These are phyloP conservation scores for Plasmodium yoelii DNA, from an alignment of 169 alveolate species.

Conservation along the genomic window DNA sequence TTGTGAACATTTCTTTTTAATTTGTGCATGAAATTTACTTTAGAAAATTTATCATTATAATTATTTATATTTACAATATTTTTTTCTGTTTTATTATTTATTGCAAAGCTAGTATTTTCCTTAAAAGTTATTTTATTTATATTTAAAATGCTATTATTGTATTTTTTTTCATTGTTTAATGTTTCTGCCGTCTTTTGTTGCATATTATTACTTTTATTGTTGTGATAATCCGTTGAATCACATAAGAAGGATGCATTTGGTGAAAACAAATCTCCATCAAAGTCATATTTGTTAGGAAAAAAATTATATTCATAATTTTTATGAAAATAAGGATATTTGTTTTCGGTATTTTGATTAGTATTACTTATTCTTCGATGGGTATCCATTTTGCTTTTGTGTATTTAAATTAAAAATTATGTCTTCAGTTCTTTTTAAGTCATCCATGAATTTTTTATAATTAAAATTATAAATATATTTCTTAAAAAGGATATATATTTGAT, in stretches of 20 bases:
- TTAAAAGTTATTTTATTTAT: slow-evolving; percentile 15
- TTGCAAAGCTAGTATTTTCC: slow-evolving; percentile 12
- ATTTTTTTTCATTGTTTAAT: background rate
- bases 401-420: slow-evolving; percentile 8
- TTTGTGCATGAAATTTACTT: slow-evolving; percentile 39
- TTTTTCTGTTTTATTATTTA: slow-evolving; percentile 1
- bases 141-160: background rate
- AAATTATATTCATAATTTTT: slow-evolving; percentile 1
- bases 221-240: slow-evolving; percentile 10
- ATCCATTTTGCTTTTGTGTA: background rate
- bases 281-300: background rate
- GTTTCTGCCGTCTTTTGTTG: slow-evolving; percentile 2
- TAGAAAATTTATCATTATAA: slow-evolving; percentile 12
- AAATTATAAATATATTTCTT: too few relatives aligned
- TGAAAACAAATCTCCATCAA: slow-evolving; percentile 13
- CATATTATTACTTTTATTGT: slow-evolving; percentile 3
- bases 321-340: background rate
- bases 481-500: too few relatives aligned
- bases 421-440: slow-evolving; percentile 7
- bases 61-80: slow-evolving; percentile 14
- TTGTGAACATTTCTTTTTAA: slow-evolving; percentile 10
- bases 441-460: slow-evolving; percentile 23
- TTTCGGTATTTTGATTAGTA: slow-evolving; percentile 17
- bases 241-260: background rate
- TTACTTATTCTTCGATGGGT: background rate